Base-by-base conservation (phyloP, 805 yeast genomes). In the Candida oleophila region DNA sequence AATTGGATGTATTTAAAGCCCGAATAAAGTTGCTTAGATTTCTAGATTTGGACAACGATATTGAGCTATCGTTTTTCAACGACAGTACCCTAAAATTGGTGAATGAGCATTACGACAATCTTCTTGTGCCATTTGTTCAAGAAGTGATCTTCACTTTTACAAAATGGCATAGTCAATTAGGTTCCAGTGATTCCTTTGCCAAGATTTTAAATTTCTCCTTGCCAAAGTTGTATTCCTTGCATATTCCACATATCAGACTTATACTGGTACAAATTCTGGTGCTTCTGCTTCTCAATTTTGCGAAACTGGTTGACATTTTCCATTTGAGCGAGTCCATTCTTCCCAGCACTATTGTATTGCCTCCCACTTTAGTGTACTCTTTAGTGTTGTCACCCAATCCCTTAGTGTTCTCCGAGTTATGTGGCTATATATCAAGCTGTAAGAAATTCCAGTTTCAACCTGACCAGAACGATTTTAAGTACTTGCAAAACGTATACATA, bases 401-500 rank as follows among this genome's bases (percentile, higher is more conserved):
- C 5, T 49, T 74, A 1, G 50, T 77, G 3, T 59, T 76, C 2
- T 76, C 83, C 3, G 73, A 67, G 22, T 45, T 71, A 0, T 76
- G 83, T 53, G 72, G 71, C 1, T 78, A 72, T 55, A 58, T 82
- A 22, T 65, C 76, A 4, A 64, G 60, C 47, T 57, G 76, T 48
- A 77, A 77, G 49, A 57, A 47, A 12, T 68, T 64, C 44, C 57
- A 61, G 36, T 62, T 66, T 44, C 43, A 52, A n/a, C 54, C 52
- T 2, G 28, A 37, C 0, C 53, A 54, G 3, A 51, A 50, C 4
- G 34, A 51, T 3, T 50, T 58, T 32, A 69, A 71, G 43, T 51
- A 53, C 8, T 42, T 75, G 3, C 80, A 76, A 41, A 80, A 80
- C 47, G 62, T 80, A 0, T 77, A 73, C 48, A 74, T 81, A 8